phyloP scores from a whole-genome alignment of 2,329 filamentous ascomycete species.

The Cytospora paraplurivora region DNA sequence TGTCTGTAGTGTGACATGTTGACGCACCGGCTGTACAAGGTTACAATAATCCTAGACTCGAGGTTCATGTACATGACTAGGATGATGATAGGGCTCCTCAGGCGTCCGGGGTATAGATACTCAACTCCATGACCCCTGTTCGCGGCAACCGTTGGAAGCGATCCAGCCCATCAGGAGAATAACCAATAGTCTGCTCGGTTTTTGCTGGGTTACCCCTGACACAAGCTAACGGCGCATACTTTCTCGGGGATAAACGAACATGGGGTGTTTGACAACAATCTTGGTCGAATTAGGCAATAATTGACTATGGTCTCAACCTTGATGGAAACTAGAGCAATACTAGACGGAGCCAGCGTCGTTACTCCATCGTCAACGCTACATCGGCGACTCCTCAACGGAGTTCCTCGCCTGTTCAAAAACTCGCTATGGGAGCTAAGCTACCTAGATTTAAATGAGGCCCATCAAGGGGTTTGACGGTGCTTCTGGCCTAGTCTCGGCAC shows the following conservation, averaged over 20 bases:
- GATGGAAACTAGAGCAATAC: neutral
- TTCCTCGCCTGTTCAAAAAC: neutral
- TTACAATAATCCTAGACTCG: conserved; percentile 2
- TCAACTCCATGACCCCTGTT: neutral
- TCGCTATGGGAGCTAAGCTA: neutral
- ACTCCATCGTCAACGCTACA: neutral
- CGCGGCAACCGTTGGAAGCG: neutral
- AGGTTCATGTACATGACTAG: conserved; percentile 16
- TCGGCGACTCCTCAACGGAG: neutral
- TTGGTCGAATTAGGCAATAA: neutral
- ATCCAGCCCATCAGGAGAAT: neutral
- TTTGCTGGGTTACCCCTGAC: conserved; percentile 1
- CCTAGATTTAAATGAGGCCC: neutral
- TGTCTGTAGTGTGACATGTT: conserved; percentile 6
- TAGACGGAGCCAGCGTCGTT: neutral
- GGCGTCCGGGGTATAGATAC: neutral
- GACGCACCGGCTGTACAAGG: conserved; percentile 8
- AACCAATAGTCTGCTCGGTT: conserved; percentile 8
- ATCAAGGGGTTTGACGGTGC: neutral
- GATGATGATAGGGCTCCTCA: neutral
- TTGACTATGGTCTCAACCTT: neutral
- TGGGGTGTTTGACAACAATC: neutral
- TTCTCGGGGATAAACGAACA: neutral
- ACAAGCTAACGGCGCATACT: neutral
- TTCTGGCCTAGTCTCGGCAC: neutral